phyloP scores from a whole-genome alignment of 2,329 filamentous ascomycete genomes.

The Plenodomus tracheiphilus region DNA sequence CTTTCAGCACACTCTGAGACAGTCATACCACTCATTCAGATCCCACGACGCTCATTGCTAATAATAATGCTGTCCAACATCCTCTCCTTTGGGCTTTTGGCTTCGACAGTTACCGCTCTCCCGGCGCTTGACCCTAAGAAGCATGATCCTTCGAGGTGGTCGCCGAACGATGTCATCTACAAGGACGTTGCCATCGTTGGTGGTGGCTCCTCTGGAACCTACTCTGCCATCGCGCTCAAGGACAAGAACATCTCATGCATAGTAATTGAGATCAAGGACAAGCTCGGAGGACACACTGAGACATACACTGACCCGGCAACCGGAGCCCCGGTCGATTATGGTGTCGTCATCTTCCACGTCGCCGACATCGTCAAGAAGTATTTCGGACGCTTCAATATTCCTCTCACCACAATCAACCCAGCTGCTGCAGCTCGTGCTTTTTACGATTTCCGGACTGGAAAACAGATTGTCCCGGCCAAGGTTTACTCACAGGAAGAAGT shows the following conservation, averaged over 20 bases:
- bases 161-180: background rate
- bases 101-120: too few relatives aligned
- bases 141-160: too few relatives aligned
- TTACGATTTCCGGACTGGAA: slow-evolving; percentile 37
- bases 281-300: slow-evolving; percentile 54
- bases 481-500: slow-evolving; percentile 7
- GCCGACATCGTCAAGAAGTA: slow-evolving; percentile 40
- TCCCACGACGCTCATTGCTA: too few relatives aligned
- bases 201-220: slow-evolving; percentile 48
- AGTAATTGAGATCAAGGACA: slow-evolving; percentile 45
- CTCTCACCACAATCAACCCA: background rate
- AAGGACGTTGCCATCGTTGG: slow-evolving; percentile 47
- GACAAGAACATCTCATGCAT: slow-evolving; percentile 44
- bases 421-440: slow-evolving; percentile 35
- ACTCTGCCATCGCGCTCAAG: slow-evolving; percentile 47
- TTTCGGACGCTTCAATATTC: slow-evolving; percentile 20
- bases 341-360: slow-evolving; percentile 46
- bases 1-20: too few relatives aligned
- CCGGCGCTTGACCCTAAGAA: too few relatives aligned
- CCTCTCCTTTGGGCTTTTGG: too few relatives aligned
- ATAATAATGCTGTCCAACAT: too few relatives aligned
- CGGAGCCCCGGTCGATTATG: slow-evolving; percentile 37
- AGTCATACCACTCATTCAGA: too few relatives aligned
- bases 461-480: slow-evolving; percentile 1
- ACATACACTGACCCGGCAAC: slow-evolving; percentile 49